Evolutionary conservation across 1,139 yeast genomes (phyloP), one percentile per base, ranked within the genome.

Genomic region (Insectozyma bohioensis): DNA sequence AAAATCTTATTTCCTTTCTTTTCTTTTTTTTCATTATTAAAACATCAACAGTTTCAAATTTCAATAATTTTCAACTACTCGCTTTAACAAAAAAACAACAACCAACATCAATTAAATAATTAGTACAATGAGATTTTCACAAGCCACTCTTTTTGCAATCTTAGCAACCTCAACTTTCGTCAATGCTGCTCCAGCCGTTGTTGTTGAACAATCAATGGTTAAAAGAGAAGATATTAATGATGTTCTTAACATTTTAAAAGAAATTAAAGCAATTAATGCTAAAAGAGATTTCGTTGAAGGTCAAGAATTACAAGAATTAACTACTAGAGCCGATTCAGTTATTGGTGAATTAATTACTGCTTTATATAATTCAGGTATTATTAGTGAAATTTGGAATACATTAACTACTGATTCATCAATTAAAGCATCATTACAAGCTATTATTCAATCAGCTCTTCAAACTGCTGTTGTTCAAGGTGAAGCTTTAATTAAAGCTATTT

Each of bases 401-500:
- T 54, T 69, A 39, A 60, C 72, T 40, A 51, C 54, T 36, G 59
- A 63, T 46, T 35, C 53, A 17, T 52, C 49, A 15, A 54, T 69
- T 38, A 51, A 43, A 34, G 26, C 52, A 30, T 49, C 65, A 27
- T 36, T 69, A 20, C 39, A 41, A 25, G 37, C 48, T 25, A 54
- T 67, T 36, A 49, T 58, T 41, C 58, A 64, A 53, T 37, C 59
- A 26, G 58, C 70, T 28, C 35, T 67, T 36, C 52, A 54, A 42
- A 58, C 63, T 33, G 64, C 65, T 31, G 35, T 67, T 43, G 66
- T 61, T 30, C 61, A 66, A 43, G 75, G 67, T 41, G 71, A 73
- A 36, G 56, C 67, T 36, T 67, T 69, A 49, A 52, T 69, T 44
- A 49, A 54, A 41, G 74, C 72, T 39, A 46, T 69, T 42, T 67